Conservation (phyloP, 179 eudicot genomes). For the Corrigiola litoralis region DNA sequence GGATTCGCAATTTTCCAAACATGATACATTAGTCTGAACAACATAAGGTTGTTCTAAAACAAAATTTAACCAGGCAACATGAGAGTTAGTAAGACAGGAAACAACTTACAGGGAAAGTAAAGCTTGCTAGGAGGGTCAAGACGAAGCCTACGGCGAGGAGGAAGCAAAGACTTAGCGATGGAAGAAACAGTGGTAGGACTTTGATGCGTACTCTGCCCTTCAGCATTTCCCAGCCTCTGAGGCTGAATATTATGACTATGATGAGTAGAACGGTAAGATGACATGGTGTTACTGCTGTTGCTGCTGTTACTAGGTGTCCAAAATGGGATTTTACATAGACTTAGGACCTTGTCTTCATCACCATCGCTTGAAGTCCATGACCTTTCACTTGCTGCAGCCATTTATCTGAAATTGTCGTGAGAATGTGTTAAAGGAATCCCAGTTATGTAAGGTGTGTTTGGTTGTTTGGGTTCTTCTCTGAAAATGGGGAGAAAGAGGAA, state of each 20-base stretch:
- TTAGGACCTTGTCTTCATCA: slow-evolving; percentile 18
- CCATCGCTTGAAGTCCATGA: slow-evolving; percentile 5
- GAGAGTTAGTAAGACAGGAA: background rate
- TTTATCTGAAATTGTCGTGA: background rate
- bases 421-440: background rate
- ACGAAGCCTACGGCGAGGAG: slow-evolving; percentile 55
- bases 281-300: background rate
- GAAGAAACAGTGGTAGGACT: slow-evolving; percentile 29
- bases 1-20: too few relatives aligned
- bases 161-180: slow-evolving; percentile 52
- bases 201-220: slow-evolving; percentile 1
- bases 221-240: slow-evolving; percentile 12
- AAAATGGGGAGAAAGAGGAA: background rate
- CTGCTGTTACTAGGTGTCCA: slow-evolving; percentile 10
- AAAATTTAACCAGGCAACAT: background rate
- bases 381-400: slow-evolving; percentile 14
- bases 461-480: background rate
- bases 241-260: slow-evolving; percentile 10
- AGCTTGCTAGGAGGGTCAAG: slow-evolving; percentile 64
- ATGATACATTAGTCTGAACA: too few relatives aligned
- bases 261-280: background rate
- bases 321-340: slow-evolving; percentile 25
- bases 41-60: background rate
- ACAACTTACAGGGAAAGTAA: slow-evolving; percentile 54
- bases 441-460: slow-evolving; percentile 1